A percentile compares a stretch with the other conserved stretches of the same genome.
Evolutionary conservation across 148 eudicot genomes (phyloP).

Genomic region (Dysphania ambrosioides): DNA sequence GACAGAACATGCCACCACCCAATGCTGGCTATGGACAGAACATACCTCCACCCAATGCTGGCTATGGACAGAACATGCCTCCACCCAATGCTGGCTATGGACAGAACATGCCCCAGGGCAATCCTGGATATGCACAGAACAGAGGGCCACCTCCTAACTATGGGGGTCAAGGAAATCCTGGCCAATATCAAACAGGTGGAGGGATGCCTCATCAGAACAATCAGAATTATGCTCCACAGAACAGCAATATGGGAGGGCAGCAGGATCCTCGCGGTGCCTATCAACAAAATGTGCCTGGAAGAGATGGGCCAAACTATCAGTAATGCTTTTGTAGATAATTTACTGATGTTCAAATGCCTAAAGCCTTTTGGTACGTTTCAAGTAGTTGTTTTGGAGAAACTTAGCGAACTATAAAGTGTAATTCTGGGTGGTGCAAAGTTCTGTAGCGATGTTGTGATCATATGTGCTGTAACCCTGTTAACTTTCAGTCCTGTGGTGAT

Average conservation of each 20-base stretch:
- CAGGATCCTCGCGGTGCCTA: conserved; percentile 31
- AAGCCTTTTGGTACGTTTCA: neutral
- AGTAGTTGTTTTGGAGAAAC: conserved; percentile 4
- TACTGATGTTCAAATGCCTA: conserved; percentile 8
- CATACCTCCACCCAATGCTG: no score
- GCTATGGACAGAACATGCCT: no score
- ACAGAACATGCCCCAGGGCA: no score
- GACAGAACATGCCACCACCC: conserved; percentile 27
- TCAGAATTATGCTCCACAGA: conserved; percentile 38
- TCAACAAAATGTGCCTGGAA: conserved; percentile 54
- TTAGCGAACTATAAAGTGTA: conserved; percentile 8
- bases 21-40: no score
- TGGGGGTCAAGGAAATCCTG: conserved; percentile 17
- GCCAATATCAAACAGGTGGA: conserved; percentile 32
- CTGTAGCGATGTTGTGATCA: neutral
- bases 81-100: no score
- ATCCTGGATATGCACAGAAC: conserved; percentile 17
- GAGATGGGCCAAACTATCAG: conserved; percentile 42
- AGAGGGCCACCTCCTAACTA: conserved; percentile 15
- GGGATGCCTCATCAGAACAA: conserved; percentile 35
- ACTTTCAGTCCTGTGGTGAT: neutral
- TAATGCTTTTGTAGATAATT: conserved; percentile 10
- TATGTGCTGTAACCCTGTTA: neutral
- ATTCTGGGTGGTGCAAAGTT: conserved; percentile 3
- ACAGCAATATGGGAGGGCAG: conserved; percentile 20